Percentiles rank a stretch among this genome's conserved stretches.
Conservation (phyloP, 1,284 basidiomycete genomes). For the Fomitopsis betulina region DNA sequence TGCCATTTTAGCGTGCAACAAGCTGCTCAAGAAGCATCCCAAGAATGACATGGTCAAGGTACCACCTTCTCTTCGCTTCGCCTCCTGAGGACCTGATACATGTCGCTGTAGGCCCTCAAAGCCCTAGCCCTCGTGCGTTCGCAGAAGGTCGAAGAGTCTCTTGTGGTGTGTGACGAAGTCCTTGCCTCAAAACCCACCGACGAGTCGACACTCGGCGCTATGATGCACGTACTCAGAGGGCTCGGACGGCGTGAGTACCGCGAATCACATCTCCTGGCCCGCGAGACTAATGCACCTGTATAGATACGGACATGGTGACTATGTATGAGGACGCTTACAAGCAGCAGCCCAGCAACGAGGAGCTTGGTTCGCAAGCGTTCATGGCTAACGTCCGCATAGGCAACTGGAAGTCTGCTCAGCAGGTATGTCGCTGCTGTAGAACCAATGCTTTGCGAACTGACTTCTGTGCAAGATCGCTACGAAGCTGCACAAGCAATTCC, state of each 20-base stretch:
- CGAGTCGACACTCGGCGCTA: slow-evolving; percentile 67
- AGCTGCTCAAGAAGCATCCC: slow-evolving; percentile 78
- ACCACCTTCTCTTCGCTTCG: slow-evolving; percentile 16
- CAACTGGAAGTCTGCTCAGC: slow-evolving; percentile 79
- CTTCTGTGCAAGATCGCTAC: slow-evolving; percentile 52
- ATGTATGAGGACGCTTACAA: slow-evolving; percentile 83
- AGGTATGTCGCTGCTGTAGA: too few species aligned
- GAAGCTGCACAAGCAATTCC: slow-evolving; percentile 73
- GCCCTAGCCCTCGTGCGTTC: slow-evolving; percentile 76
- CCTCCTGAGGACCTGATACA: neutral
- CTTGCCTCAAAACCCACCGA: slow-evolving; percentile 63
- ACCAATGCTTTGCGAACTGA: too few species aligned
- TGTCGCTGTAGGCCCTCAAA: slow-evolving; percentile 63
- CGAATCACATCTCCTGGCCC: neutral
- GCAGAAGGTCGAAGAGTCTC: slow-evolving; percentile 78
- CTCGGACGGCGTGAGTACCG: slow-evolving; percentile 68
- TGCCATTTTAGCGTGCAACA: slow-evolving; percentile 79
- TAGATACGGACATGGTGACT: slow-evolving; percentile 70
- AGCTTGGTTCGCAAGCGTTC: slow-evolving; percentile 78
- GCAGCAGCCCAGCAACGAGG: slow-evolving; percentile 73
- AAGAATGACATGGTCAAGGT: slow-evolving; percentile 73
- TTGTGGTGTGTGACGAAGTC: slow-evolving; percentile 76
- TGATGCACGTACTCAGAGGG: slow-evolving; percentile 75
- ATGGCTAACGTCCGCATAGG: slow-evolving; percentile 73
- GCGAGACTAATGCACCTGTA: neutral